These are phyloP conservation scores for Olyra latifolia DNA, from an alignment of 176 grass and related monocot species.

Conservation along the genomic window DNA sequence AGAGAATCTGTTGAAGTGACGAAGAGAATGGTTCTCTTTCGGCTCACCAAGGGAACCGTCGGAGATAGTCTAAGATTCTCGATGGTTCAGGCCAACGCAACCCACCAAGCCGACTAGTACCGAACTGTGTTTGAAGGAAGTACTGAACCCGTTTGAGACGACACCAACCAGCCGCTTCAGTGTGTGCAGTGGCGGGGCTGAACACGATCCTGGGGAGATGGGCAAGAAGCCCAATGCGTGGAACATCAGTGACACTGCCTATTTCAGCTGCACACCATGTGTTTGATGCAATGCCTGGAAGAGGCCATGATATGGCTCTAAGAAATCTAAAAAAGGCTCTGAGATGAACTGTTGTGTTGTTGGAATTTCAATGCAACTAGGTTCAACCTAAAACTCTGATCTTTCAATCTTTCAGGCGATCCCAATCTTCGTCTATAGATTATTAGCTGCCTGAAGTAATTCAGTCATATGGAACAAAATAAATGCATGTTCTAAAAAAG, in stretches of 20 bases:
- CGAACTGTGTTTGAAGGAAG: too few species aligned
- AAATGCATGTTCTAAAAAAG: not conserved
- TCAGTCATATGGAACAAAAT: not conserved
- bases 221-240: slow-evolving; percentile 24
- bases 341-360: too few species aligned
- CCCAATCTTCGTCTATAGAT: not conserved
- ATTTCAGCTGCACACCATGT: not conserved
- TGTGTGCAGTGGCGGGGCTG: slow-evolving; percentile 31
- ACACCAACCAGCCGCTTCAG: too few species aligned
- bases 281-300: not conserved
- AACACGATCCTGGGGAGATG: slow-evolving; percentile 41
- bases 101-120: too few species aligned
- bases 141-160: too few species aligned
- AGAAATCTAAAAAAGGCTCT: too few species aligned
- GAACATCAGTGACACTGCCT: slow-evolving; percentile 42
- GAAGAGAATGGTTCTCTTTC: too few species aligned
- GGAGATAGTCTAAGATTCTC: too few species aligned
- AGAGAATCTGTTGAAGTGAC: too few species aligned
- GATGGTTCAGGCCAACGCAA: too few species aligned
- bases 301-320: too few species aligned
- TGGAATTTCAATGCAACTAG: not conserved
- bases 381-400: not conserved
- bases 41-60: too few species aligned
- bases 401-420: not conserved
- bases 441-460: not conserved